Evolutionary conservation across 768 basidiomycete species (phyloP).

Genomic region (Leucosporidium scottii): DNA sequence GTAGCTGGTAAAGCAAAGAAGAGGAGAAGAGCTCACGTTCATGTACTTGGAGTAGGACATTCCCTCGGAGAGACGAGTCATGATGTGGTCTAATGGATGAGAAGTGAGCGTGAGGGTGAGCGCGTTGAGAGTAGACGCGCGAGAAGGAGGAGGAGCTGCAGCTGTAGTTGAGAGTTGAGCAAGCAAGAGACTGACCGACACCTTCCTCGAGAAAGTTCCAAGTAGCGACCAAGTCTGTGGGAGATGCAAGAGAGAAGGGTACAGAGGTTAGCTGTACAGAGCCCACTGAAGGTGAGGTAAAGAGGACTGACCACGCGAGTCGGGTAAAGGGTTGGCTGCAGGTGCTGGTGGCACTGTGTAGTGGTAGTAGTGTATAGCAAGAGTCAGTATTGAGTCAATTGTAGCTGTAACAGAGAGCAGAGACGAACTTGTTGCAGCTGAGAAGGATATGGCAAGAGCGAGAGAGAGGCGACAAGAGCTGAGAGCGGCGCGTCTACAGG

Average conservation of each 20-base stretch:
- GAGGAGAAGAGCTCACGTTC: conserved; percentile 19
- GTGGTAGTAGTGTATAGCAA: not conserved
- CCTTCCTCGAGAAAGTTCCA: conserved; percentile 80
- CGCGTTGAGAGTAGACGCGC: not conserved
- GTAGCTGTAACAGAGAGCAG: not conserved
- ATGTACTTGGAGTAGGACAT: conserved; percentile 39
- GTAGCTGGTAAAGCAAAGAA: not conserved
- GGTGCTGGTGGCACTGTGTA: conserved; percentile 2
- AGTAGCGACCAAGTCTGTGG: conserved; percentile 63
- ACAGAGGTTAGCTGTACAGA: too few relatives aligned
- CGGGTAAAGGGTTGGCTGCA: conserved; percentile 16
- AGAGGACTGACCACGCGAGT: conserved; percentile 20
- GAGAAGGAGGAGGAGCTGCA: too few relatives aligned
- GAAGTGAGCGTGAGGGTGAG: not conserved
- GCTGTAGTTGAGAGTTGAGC: too few relatives aligned
- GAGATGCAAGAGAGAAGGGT: not conserved
- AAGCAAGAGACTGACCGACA: conserved; percentile 39
- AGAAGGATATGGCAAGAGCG: not conserved
- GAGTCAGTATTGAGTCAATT: too few relatives aligned
- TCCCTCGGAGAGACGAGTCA: conserved; percentile 36
- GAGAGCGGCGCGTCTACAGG: not conserved
- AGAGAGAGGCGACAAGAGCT: not conserved
- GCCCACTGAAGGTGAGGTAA: not conserved
- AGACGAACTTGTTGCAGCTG: not conserved
- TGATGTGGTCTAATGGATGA: conserved; percentile 28